Conservation (phyloP, 2,329 filamentous ascomycete species). For the Xylariaceae sp. region DNA sequence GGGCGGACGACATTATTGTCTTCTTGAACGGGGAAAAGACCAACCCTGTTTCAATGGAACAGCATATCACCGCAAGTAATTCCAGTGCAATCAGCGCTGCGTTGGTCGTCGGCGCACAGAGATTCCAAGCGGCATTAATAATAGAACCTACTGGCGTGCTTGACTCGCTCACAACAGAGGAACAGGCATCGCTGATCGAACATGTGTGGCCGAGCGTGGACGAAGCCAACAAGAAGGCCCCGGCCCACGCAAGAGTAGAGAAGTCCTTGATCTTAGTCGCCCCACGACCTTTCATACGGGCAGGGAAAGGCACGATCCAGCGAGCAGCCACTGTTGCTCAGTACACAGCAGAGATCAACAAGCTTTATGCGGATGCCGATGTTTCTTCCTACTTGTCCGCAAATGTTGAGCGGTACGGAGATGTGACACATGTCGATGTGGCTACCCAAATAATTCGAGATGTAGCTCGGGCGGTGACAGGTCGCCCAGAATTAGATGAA, state of each 20-base stretch:
- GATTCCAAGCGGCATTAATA: conserved; percentile 22
- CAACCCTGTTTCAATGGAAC: conserved; percentile 29
- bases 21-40: conserved; percentile 31
- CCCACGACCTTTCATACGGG: conserved; percentile 15
- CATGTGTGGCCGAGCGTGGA: conserved; percentile 22
- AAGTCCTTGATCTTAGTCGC: conserved; percentile 22
- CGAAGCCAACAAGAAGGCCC: conserved; percentile 17
- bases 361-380: conserved; percentile 19
- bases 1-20: conserved; percentile 30
- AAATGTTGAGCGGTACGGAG: not conserved
- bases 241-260: conserved; percentile 22
- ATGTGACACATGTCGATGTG: not conserved
- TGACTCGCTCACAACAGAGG: conserved; percentile 7
- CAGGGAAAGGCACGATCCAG: conserved; percentile 23
- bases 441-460: not conserved
- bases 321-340: conserved; percentile 16
- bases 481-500: not conserved
- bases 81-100: conserved; percentile 12
- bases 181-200: conserved; percentile 23
- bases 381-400: not conserved
- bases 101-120: conserved; percentile 19
- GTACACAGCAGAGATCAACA: conserved; percentile 19
- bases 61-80: conserved; percentile 17
- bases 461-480: not conserved
- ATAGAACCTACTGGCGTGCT: conserved; percentile 17